Percentiles rank a stretch among this genome's conserved stretches.
Conservation (phyloP, 2,329 filamentous ascomycete species). For the Pseudocercospora fijiensis region DNA sequence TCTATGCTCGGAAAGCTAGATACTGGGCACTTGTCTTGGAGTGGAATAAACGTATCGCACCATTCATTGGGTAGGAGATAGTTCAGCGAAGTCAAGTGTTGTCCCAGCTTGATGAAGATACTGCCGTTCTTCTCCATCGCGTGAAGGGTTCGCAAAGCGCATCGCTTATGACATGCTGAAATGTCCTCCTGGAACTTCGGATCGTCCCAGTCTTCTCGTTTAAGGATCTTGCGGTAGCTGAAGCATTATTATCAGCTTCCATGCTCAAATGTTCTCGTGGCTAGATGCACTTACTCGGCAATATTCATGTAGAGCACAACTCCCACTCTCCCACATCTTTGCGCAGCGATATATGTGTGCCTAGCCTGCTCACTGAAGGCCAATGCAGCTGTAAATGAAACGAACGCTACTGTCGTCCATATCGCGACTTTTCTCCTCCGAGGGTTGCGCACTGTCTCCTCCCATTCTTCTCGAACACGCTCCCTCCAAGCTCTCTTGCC, state of each 20-base stretch:
- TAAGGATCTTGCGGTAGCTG: constrained; percentile 86
- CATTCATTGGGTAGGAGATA: constrained; percentile 89
- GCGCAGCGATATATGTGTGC: constrained; percentile 70
- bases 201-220: constrained; percentile 60
- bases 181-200: constrained; percentile 66
- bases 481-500: constrained; percentile 35
- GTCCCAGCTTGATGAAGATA: constrained; percentile 96
- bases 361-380: constrained; percentile 66
- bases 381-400: constrained; percentile 44
- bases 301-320: constrained; percentile 75
- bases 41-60: constrained; percentile 91
- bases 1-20: constrained; percentile 85
- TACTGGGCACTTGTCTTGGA: constrained; percentile 93
- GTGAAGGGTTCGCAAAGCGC: constrained; percentile 79
- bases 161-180: constrained; percentile 85
- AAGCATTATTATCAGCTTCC: constrained; percentile 6
- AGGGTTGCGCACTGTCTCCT: constrained; percentile 18
- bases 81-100: constrained; percentile 94
- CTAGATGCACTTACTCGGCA: constrained; percentile 65
- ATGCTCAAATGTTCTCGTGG: neutral
- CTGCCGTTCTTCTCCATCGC: constrained; percentile 95
- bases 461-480: constrained; percentile 20
- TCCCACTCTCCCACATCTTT: constrained; percentile 76
- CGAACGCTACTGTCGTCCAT: constrained; percentile 33
- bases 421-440: constrained; percentile 35